Percentiles rank a stretch among this genome's conserved stretches.
Conservation (phyloP, 352 stramenopile species). For the Pythium biforme region DNA sequence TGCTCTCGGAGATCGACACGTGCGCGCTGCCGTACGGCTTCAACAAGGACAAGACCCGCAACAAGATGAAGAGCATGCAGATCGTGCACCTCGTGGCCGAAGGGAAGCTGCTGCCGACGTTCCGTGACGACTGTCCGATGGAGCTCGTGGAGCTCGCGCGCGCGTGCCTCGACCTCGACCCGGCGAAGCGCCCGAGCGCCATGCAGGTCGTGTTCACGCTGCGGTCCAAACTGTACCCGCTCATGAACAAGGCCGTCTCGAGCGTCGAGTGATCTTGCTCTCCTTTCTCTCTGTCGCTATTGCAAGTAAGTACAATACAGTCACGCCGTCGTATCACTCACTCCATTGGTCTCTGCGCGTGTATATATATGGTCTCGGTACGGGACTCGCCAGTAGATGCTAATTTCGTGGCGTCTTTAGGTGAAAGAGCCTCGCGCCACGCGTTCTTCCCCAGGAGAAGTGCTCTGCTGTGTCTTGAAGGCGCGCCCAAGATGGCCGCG, state of each 20-base stretch:
- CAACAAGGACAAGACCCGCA: slow-evolving; percentile 43
- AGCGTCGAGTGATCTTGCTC: slow-evolving; percentile 8
- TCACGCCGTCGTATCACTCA: not conserved
- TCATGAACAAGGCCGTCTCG: slow-evolving; percentile 24
- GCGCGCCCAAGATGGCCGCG: not conserved
- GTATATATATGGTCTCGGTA: not conserved
- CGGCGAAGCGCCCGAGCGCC: slow-evolving; percentile 54
- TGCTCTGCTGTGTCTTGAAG: not conserved
- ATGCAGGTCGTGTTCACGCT: slow-evolving; percentile 70
- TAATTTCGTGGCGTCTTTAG: not conserved
- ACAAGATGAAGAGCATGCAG: slow-evolving; percentile 81
- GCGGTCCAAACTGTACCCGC: slow-evolving; percentile 48
- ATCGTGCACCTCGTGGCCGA: slow-evolving; percentile 81
- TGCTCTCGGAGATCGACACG: slow-evolving; percentile 76
- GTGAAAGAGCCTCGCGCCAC: no score
- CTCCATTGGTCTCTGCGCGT: not conserved
- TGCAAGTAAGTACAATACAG: slow-evolving; percentile 14
- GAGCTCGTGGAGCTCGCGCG: slow-evolving; percentile 54
- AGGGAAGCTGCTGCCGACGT: slow-evolving; percentile 70
- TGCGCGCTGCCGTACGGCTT: slow-evolving; percentile 73
- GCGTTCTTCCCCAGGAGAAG: no score
- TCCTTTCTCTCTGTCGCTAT: not conserved
- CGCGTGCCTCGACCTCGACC: slow-evolving; percentile 63
- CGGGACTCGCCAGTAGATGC: not conserved
- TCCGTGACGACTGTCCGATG: slow-evolving; percentile 59